Evolutionary conservation across 2,329 filamentous ascomycete genomes (phyloP), one percentile per base, ranked within the genome.

Genomic region (Knoxdaviesia proteae): DNA sequence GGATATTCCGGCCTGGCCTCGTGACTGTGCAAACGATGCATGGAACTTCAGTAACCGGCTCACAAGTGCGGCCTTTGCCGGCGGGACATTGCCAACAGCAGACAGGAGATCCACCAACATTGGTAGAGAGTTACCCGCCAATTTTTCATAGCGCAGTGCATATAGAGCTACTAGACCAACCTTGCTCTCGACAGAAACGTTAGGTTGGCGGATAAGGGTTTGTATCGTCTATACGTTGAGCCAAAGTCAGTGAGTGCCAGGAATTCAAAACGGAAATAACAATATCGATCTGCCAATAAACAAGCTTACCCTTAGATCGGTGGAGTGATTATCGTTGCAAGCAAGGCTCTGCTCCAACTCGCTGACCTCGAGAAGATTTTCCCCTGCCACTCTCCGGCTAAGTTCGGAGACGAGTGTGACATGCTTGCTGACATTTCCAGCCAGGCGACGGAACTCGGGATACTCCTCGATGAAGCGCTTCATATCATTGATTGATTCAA

Each of bases 391-490:
- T 44, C 83, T 75, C 45, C 88, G 73, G 57, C 86, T 94, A 36
- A 98, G 68, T 56, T 98, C 92, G 1, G 86, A 86, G 29, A 98
- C 90, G 29, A 98, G 65, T 0, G 90, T 94, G 45, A 98, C 92
- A 56, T 98, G 90, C 56, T 98, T 98, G 62, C 87, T 96, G 43
- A 98, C 90, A 51, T 98, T 98, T 35, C 90, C 87, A 2, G 90
- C 94, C 1, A 98, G 73, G 54, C 94, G 93, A 45, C 90, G 77
- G 58, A 98, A 98, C 56, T 98, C 90, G 2, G 90, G 90, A 55
- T 96, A 98, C 54, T 98, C 90, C 59, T 98, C 90, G 44, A 98
- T 92, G 52, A 98, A 98, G 38, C 87, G 83, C 59, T 98, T 98
- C 92, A 98, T 98, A 57, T 98, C 90, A 44, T 80, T 71, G 55